Base-by-base conservation (phyloP, 2,329 filamentous ascomycete genomes). In the Botrytis byssoidea region DNA sequence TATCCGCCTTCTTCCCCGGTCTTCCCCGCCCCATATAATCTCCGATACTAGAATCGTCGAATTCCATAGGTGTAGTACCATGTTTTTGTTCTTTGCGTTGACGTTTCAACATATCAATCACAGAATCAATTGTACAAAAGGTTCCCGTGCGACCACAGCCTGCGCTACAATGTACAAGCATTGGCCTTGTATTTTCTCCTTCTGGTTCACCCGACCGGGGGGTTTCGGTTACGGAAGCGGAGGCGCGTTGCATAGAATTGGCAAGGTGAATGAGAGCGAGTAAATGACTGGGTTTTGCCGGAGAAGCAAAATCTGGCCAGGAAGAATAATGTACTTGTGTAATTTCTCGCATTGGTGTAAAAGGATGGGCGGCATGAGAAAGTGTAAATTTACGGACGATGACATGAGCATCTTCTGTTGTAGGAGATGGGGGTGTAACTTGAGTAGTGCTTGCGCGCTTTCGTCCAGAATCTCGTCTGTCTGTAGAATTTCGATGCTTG, bases 301-400 rank as follows among this genome's bases (percentile, higher is more conserved):
- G 95, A 0, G 94, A 92, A 32, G 96, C 96, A 82, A 98, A 98
- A 80, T 99, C 96, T 0, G 96, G 96, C 96, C 96, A 99, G n/a
- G 92, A 91, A 0, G 94, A 90, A 81, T 98, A 98, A 81, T 98
- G 95, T 22, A 99, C 85, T 78, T 99, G 96, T 0, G 95, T 98
- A 75, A 99, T 92, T 82, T 98, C 95, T 37, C 95, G 92, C 77
- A 97, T 92, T 0, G 94, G 93, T 32, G 90, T 89, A 80, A 97
- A 98, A 0, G 95, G 95, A 74, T 92, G 88, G 2, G 88, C 85
- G 3, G 89, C 85, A 81, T 98, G 93, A 1, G 90, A 91, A 42
- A 99, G 84, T 0, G 93, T 92, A 79, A 98, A 96, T 81, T 96
- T 96, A 64, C 96, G 92, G 59, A 98, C 89, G 67, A 92, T 90